Percentiles rank a stretch among this genome's conserved stretches.
Evolutionary conservation across 1,139 yeast genomes (phyloP).

Genomic region (Pichia sp.): DNA sequence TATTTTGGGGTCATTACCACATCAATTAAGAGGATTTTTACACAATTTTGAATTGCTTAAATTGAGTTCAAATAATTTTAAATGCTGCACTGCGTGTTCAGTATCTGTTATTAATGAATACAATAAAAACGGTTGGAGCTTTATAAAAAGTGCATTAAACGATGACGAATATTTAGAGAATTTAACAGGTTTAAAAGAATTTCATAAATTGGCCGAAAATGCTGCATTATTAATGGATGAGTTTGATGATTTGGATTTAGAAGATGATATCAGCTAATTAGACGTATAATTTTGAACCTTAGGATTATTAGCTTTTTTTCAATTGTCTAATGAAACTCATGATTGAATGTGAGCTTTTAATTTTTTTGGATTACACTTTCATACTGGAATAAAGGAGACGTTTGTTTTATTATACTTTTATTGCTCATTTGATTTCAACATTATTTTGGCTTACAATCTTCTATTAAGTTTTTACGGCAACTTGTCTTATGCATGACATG

Average conservation of each 20-base stretch:
- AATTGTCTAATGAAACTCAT: too few relatives aligned
- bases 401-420: too few relatives aligned
- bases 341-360: too few relatives aligned
- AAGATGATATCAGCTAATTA: slow-evolving; percentile 2
- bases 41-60: slow-evolving; percentile 57
- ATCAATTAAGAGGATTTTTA: slow-evolving; percentile 83
- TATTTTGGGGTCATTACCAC: slow-evolving; percentile 70
- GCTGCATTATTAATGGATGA: slow-evolving; percentile 44
- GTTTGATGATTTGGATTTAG: slow-evolving; percentile 33
- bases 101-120: slow-evolving; percentile 45
- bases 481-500: too few relatives aligned
- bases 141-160: slow-evolving; percentile 62
- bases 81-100: slow-evolving; percentile 84
- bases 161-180: slow-evolving; percentile 63
- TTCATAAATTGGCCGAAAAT: slow-evolving; percentile 68
- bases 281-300: background rate
- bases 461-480: too few relatives aligned
- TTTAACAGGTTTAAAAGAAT: slow-evolving; percentile 66
- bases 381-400: too few relatives aligned
- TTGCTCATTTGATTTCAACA: too few relatives aligned
- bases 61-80: slow-evolving; percentile 64
- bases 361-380: too few relatives aligned
- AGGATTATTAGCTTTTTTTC: too few relatives aligned
- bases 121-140: slow-evolving; percentile 63
- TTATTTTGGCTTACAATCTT: too few relatives aligned